These are phyloP conservation scores for Irpex rosettiformis DNA, from an alignment of 1,284 basidiomycete genomes.

Conservation along the genomic window DNA sequence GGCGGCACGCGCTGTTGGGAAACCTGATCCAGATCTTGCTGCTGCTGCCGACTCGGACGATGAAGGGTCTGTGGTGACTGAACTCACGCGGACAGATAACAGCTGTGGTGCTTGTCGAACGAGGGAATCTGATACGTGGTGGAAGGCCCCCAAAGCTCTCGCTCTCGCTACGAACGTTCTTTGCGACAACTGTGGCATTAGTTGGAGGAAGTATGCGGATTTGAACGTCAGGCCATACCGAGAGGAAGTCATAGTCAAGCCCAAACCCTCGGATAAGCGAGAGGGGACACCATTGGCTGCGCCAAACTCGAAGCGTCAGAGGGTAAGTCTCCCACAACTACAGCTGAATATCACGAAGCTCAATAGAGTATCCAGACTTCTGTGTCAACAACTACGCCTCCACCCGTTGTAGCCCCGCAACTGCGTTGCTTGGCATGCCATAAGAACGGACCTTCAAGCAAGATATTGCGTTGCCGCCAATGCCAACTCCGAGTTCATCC, in stretches of 20 bases:
- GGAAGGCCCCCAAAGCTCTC: conserved; percentile 82
- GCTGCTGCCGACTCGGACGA: conserved; percentile 47
- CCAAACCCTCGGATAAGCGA: conserved; percentile 58
- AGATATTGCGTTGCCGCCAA: conserved; percentile 76
- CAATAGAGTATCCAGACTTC: conserved; percentile 8
- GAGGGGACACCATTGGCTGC: conserved; percentile 73
- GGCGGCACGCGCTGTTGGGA: conserved; percentile 42
- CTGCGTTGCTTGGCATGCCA: conserved; percentile 75
- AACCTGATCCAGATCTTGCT: conserved; percentile 20
- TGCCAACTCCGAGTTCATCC: conserved; percentile 78
- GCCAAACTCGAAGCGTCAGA: conserved; percentile 60
- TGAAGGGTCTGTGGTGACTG: conserved; percentile 69
- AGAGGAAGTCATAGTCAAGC: conserved; percentile 55
- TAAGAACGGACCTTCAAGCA: conserved; percentile 67
- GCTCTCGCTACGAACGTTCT: conserved; percentile 67
- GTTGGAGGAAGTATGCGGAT: conserved; percentile 89
- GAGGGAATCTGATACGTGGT: conserved; percentile 74
- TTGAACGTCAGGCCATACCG: conserved; percentile 68
- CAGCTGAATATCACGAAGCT: neutral
- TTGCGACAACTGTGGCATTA: conserved; percentile 77
- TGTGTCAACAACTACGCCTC: conserved; percentile 54
- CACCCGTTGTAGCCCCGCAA: conserved; percentile 48
- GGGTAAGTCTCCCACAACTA: conserved; percentile 42
- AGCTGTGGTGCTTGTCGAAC: conserved; percentile 79
- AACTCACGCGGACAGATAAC: conserved; percentile 50